These are phyloP conservation scores for Akebia trifoliata DNA, from an alignment of 164 flowering plant species.

Conservation along the genomic window DNA sequence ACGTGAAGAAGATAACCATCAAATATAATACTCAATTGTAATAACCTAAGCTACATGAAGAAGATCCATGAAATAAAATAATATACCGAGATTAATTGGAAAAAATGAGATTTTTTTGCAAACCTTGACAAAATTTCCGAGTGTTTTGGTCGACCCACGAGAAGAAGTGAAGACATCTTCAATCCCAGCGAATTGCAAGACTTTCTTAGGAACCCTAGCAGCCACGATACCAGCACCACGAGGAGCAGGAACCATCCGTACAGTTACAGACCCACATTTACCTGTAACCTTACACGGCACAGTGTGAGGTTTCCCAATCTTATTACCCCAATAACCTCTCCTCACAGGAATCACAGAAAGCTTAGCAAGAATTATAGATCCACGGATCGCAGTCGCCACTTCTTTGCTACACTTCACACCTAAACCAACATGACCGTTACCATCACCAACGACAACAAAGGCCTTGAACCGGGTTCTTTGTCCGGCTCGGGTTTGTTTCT, in stretches of 20 bases:
- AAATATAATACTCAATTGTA: too few species aligned
- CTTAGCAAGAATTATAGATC: conserved; percentile 70
- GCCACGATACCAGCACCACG: conserved; percentile 86
- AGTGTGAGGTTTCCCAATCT: conserved; percentile 82
- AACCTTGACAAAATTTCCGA: conserved; percentile 87
- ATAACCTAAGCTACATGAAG: too few species aligned
- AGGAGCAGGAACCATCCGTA: conserved; percentile 83
- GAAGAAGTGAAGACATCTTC: conserved; percentile 82
- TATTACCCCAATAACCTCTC: conserved; percentile 87
- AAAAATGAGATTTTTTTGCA: too few species aligned
- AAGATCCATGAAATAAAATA: too few species aligned
- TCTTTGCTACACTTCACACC: conserved; percentile 84
- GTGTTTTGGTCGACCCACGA: conserved; percentile 78
- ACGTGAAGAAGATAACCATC: too few species aligned
- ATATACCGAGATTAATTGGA: too few species aligned
- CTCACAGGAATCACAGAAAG: conserved; percentile 69
- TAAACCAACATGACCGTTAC: conserved; percentile 73
- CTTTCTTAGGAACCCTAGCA: conserved; percentile 88
- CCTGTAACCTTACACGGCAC: conserved; percentile 89
- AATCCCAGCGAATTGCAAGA: conserved; percentile 83
- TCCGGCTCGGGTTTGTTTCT: conserved; percentile 85
- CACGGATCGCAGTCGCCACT: conserved; percentile 81
- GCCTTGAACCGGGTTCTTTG: conserved; percentile 86
- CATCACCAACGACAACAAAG: conserved; percentile 76
- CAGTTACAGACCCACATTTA: conserved; percentile 81